Evolutionary conservation across 2,329 filamentous ascomycete genomes (phyloP), one percentile per base, ranked within the genome.

Genomic region (Lithohypha guttulata): DNA sequence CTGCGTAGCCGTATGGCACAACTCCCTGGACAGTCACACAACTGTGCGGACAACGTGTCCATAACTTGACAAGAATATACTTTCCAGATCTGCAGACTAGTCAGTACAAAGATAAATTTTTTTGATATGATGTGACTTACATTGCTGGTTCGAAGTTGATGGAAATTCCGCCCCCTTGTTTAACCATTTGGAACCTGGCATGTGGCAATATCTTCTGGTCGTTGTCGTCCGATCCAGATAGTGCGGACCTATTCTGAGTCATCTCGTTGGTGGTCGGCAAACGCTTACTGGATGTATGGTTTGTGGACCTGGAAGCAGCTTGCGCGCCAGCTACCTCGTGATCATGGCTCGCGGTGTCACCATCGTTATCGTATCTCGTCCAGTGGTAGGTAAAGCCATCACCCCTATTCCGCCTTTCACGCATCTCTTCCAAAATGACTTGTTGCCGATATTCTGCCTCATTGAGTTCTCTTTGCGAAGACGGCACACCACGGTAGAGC

Each of bases 11-110:
- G 53, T 82, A 79, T 1, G 79, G 82, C 42, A 86, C 73, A 17
- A 95, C 79, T 31, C 80, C 84, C 58, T 94, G 82, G 26, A 96
- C 85, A 55, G 94, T 86, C 47, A 95, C 93, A 53, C 93, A 93
- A 3, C 73, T 69, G 33, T 79, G 75, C 18, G 76, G 72, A 43
- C 75, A 74, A 2, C 82, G 81, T 52, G 79, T 86, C 83, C 85
- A 95, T 58, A 95, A 75, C 66, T 95, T 95, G 47, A 96, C 67
- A 28, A 95, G 62, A 37, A 96, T 81, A 57, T 82, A 93, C 41
- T 84, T 75, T 4, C 83, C 84, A 8, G 83, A 42, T 9, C 44
- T 53, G 34, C 20, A 38, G 22, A 23, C 6, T 6, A n/a, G n/a
- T n/a, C n/a, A n/a, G n/a, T n/a, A n/a, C n/a, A n/a, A n/a, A n/a